Evolutionary conservation across 768 basidiomycete genomes (phyloP).

Genomic region (Cystobasidium onofrii): DNA sequence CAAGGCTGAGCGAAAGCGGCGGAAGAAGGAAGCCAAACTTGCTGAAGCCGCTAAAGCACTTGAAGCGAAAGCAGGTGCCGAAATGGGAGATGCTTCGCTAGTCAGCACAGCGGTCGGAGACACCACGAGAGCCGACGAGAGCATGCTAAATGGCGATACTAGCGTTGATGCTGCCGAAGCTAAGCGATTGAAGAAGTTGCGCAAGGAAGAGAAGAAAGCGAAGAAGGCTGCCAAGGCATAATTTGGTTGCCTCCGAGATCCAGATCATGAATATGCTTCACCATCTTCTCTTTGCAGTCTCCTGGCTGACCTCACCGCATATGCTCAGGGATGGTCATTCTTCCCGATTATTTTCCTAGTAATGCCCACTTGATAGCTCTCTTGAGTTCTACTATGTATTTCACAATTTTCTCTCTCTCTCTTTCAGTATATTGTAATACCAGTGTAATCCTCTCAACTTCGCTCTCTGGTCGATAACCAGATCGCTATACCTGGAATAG

Average conservation of each 20-base stretch:
- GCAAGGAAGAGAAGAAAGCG: slow-evolving; percentile 24
- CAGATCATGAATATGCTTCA: too few species aligned
- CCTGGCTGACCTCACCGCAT: too few species aligned
- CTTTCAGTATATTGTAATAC: not conserved
- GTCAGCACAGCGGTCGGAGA: slow-evolving; percentile 20
- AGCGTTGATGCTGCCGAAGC: not conserved
- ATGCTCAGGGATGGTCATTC: too few species aligned
- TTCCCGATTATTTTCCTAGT: not conserved
- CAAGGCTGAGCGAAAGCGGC: slow-evolving; percentile 36
- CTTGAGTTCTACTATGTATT: too few species aligned
- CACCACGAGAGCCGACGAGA: slow-evolving; percentile 16
- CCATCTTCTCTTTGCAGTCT: too few species aligned
- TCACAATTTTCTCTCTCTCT: too few species aligned
- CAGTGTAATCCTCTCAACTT: not conserved
- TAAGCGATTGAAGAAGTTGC: slow-evolving; percentile 22
- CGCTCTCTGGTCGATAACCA: too few species aligned
- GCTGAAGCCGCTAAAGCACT: not conserved
- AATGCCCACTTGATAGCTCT: too few species aligned
- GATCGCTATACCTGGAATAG: too few species aligned
- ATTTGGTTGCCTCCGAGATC: not conserved
- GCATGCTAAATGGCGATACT: slow-evolving; percentile 10
- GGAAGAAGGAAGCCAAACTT: slow-evolving; percentile 38
- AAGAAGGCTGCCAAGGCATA: slow-evolving; percentile 11
- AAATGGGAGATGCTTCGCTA: slow-evolving; percentile 25
- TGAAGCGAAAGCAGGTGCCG: slow-evolving; percentile 7